Percentiles rank a stretch among this genome's conserved stretches.
phyloP scores from a whole-genome alignment of 352 stramenopile species.

The Phytophthora melonis region DNA sequence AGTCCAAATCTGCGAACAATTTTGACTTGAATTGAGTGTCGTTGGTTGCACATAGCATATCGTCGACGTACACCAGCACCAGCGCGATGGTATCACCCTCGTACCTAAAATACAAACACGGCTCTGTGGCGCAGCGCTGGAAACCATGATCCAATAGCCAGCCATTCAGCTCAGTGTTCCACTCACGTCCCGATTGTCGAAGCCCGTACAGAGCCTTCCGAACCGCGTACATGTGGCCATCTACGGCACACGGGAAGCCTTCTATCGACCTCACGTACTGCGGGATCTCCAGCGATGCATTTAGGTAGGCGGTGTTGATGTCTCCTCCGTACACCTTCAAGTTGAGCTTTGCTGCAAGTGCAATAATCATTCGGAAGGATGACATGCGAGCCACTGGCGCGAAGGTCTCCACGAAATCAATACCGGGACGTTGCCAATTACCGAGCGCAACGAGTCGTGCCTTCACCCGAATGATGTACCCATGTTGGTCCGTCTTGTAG shows the following conservation, averaged over 20 bases:
- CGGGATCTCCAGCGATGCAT: constrained; percentile 1
- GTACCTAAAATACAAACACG: constrained; percentile 21
- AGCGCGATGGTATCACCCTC: constrained; percentile 8
- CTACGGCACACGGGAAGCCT: background rate
- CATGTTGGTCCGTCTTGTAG: constrained; percentile 7
- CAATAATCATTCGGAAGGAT: constrained; percentile 4
- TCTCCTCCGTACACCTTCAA: background rate
- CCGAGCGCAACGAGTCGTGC: constrained; percentile 2
- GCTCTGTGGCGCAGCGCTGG: constrained; percentile 6
- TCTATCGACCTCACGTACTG: constrained; percentile 12
- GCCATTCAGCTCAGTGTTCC: constrained; percentile 9
- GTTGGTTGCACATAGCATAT: constrained; percentile 18
- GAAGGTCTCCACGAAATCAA: constrained; percentile 6
- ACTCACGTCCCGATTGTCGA: constrained; percentile 11
- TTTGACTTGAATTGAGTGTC: background rate
- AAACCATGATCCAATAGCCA: constrained; percentile 1
- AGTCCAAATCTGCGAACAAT: constrained; percentile 6
- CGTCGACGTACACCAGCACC: constrained; percentile 14
- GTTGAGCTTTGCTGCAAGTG: background rate
- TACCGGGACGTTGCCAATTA: constrained; percentile 6
- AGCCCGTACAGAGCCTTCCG: constrained; percentile 17
- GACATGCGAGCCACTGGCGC: constrained; percentile 2
- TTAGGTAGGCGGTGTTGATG: constrained; percentile 19
- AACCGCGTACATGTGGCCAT: constrained; percentile 12
- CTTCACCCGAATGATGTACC: constrained; percentile 10